A percentile compares a stretch with the other conserved stretches of the same genome.
phyloP scores from a whole-genome alignment of 495 filamentous ascomycete species.

The Aspergillus ellipticus region DNA sequence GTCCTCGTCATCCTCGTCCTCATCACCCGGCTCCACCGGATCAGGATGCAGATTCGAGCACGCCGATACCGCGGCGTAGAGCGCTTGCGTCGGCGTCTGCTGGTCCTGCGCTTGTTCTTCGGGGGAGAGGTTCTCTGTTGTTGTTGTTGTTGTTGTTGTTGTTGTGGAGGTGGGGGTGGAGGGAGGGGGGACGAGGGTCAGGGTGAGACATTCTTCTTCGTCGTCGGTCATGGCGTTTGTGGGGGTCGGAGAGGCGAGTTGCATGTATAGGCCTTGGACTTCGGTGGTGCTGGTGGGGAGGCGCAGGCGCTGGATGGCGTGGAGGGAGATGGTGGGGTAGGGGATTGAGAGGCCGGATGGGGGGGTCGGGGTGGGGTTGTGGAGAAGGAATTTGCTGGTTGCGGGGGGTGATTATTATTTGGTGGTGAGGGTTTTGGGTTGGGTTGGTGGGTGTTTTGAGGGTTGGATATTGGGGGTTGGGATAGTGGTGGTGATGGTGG shows the following conservation, averaged over 20 bases:
- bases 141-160: no score
- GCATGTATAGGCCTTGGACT: slow-evolving; percentile 68
- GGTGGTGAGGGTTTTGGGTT: neutral
- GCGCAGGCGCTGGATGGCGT: slow-evolving; percentile 71
- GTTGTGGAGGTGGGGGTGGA: slow-evolving; percentile 7
- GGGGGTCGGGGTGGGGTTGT: slow-evolving; percentile 51
- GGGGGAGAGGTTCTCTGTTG: no score
- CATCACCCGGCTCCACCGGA: slow-evolving; percentile 47
- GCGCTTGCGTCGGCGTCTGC: slow-evolving; percentile 42
- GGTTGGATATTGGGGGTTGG: neutral
- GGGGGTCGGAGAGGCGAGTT: slow-evolving; percentile 60
- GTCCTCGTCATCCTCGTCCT: slow-evolving; percentile 46
- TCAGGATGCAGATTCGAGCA: slow-evolving; percentile 92
- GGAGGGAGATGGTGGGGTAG: slow-evolving; percentile 83
- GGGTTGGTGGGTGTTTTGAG: neutral
- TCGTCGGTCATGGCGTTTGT: slow-evolving; percentile 47
- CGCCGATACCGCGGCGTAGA: slow-evolving; percentile 77
- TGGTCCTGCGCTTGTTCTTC: slow-evolving; percentile 15
- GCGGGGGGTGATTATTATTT: neutral
- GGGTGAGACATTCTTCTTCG: slow-evolving; percentile 65
- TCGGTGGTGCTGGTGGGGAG: slow-evolving; percentile 29
- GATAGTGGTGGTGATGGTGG: neutral
- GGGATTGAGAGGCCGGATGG: slow-evolving; percentile 71
- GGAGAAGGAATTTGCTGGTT: slow-evolving; percentile 68
- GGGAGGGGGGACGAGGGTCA: slow-evolving; percentile 69